Evolutionary conservation across 2,329 filamentous ascomycete genomes (phyloP).

Genomic region (Graphilbum ipis-grandicollis): DNA sequence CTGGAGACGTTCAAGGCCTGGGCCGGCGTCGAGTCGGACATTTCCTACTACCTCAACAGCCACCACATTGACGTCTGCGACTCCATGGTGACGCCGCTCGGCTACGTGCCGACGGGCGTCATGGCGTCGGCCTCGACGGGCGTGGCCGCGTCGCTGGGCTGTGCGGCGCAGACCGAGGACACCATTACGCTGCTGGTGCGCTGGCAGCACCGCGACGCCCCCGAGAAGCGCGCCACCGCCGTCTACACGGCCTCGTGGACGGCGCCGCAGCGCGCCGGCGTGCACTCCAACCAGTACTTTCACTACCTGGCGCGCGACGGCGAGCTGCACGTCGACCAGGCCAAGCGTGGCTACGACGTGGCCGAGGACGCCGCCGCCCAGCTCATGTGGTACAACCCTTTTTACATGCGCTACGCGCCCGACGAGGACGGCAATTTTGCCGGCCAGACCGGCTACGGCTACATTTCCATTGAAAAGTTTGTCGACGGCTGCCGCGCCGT

Average conservation of each 20-base stretch:
- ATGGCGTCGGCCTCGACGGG: conserved; percentile 64
- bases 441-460: conserved; percentile 82
- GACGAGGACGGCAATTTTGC: conserved; percentile 91
- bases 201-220: conserved; percentile 59
- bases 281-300: conserved; percentile 96
- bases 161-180: conserved; percentile 68
- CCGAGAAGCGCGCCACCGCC: conserved; percentile 57
- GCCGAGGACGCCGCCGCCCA: conserved; percentile 59
- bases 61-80: conserved; percentile 90
- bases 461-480: conserved; percentile 92
- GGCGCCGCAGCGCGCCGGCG: conserved; percentile 76
- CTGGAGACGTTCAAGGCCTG: conserved; percentile 89
- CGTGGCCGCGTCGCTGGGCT: conserved; percentile 62
- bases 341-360: conserved; percentile 79
- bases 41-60: conserved; percentile 90
- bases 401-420: conserved; percentile 88
- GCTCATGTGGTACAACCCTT: conserved; percentile 81
- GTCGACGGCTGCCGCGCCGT: conserved; percentile 69
- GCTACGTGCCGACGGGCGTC: conserved; percentile 63
- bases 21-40: conserved; percentile 84
- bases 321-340: conserved; percentile 81
- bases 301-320: conserved; percentile 77
- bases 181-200: conserved; percentile 84
- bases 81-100: conserved; percentile 62
- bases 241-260: conserved; percentile 95